These are phyloP conservation scores for Irpex sp. DNA, from an alignment of 1,284 basidiomycete species.

Conservation along the genomic window DNA sequence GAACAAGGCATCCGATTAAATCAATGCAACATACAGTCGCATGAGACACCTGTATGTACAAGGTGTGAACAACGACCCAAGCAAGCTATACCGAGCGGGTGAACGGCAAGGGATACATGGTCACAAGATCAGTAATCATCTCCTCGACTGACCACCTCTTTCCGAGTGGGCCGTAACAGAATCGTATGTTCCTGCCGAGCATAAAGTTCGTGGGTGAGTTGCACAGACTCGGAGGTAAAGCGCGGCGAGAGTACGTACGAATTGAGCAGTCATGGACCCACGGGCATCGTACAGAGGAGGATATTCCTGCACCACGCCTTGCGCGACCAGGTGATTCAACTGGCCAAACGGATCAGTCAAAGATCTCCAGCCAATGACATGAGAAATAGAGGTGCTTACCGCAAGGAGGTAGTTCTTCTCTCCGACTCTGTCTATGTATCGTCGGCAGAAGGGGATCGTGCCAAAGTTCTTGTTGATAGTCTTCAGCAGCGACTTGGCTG, in stretches of 20 bases:
- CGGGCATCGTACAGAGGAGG: conserved; percentile 81
- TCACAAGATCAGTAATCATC: conserved; percentile 66
- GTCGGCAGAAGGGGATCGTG: conserved; percentile 92
- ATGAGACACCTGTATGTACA: no score
- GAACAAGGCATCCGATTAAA: no score
- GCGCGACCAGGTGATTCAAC: conserved; percentile 88
- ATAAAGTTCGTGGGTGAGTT: not conserved
- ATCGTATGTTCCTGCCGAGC: conserved; percentile 86
- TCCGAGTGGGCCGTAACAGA: conserved; percentile 78
- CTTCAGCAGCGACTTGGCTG: conserved; percentile 84
- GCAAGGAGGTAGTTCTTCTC: conserved; percentile 94
- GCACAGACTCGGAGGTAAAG: not conserved
- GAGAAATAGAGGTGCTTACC: conserved; percentile 42
- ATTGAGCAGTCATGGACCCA: conserved; percentile 93
- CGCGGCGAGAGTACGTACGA: conserved; percentile 48
- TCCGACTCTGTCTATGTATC: conserved; percentile 92
- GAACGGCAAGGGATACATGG: no score
- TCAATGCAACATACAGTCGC: no score
- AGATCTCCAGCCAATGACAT: conserved; percentile 2
- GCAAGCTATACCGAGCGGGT: no score
- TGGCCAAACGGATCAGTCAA: conserved; percentile 28
- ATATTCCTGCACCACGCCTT: conserved; percentile 90
- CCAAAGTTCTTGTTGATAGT: conserved; percentile 95
- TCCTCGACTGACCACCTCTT: conserved; percentile 93
- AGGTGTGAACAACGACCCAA: no score